These are phyloP conservation scores for Dendrobium chrysotoxum DNA, from an alignment of 106 monocot species.

Conservation along the genomic window DNA sequence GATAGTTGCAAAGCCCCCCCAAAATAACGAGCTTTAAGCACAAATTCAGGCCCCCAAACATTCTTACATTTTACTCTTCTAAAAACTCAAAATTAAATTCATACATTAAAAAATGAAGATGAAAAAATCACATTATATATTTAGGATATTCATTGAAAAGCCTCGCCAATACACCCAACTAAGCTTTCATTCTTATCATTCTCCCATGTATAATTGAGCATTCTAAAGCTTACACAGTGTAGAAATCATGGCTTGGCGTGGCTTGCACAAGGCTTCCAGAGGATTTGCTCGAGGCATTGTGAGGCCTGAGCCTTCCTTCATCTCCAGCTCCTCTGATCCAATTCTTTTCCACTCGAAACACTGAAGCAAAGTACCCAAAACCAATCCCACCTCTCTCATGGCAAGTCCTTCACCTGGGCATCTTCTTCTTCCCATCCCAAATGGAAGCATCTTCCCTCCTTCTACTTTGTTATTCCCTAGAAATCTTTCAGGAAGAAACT, in stretches of 20 bases:
- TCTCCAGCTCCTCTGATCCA: conserved; percentile 9
- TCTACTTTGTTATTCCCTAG: not conserved
- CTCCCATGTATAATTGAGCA: not conserved
- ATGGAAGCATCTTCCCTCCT: not conserved
- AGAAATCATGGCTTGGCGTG: not conserved
- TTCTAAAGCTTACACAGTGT: not conserved
- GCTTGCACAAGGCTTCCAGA: conserved; percentile 9
- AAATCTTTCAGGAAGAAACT: conserved; percentile 47
- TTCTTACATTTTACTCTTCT: no score
- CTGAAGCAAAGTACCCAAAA: conserved; percentile 16
- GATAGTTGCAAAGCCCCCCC: no score
- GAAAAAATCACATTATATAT: no score
- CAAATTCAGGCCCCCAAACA: no score
- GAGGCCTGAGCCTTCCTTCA: conserved; percentile 3
- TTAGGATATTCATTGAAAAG: no score
- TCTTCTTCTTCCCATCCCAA: conserved; percentile 20
- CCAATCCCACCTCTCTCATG: conserved; percentile 4
- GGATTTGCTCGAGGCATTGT: conserved; percentile 4
- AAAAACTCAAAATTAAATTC: no score
- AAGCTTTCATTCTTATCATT: no score
- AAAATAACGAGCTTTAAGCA: no score
- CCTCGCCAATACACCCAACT: no score
- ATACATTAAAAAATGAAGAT: no score
- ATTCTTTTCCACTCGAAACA: conserved; percentile 22
- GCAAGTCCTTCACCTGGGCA: conserved; percentile 16